These are phyloP conservation scores for Phytophthora constricta DNA, from an alignment of 352 stramenopile genomes.

Conservation along the genomic window DNA sequence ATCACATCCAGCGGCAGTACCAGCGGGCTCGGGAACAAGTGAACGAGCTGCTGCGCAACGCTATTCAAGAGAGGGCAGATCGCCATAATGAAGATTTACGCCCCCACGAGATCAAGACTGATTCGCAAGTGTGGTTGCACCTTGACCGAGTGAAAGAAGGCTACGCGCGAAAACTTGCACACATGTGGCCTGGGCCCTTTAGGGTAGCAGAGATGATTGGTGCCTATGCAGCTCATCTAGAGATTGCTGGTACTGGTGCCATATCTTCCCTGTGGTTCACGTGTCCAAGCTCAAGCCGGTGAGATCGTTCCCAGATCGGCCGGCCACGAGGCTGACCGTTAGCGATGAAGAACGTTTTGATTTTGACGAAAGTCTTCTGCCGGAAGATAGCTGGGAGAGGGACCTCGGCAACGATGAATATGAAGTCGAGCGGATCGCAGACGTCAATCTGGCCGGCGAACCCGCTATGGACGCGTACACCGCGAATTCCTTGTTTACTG, in stretches of 20 bases:
- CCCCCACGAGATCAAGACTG: background rate
- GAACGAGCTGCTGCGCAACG: background rate
- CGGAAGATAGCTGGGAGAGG: conserved; percentile 10
- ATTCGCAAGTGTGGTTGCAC: background rate
- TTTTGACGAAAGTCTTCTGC: too few species aligned
- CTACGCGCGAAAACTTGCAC: too few species aligned
- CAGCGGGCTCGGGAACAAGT: too few species aligned
- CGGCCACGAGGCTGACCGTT: background rate
- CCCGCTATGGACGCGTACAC: background rate
- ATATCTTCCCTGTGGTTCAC: conserved; percentile 27
- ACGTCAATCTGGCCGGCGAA: background rate
- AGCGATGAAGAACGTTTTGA: conserved; percentile 11
- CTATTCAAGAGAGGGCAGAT: background rate
- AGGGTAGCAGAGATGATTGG: conserved; percentile 15
- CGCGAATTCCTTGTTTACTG: conserved; percentile 11
- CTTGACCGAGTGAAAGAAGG: conserved; percentile 3
- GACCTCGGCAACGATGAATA: background rate
- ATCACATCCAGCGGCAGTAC: conserved; percentile 3
- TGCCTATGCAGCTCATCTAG: conserved; percentile 9
- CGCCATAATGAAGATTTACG: background rate
- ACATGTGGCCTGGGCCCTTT: too few species aligned
- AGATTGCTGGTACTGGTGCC: conserved; percentile 3
- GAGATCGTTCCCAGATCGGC: background rate
- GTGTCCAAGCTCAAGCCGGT: conserved; percentile 22
- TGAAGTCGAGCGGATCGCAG: conserved; percentile 2